These are phyloP conservation scores for Prinsepia uniflora DNA, from an alignment of 306 rosid species.

Conservation along the genomic window DNA sequence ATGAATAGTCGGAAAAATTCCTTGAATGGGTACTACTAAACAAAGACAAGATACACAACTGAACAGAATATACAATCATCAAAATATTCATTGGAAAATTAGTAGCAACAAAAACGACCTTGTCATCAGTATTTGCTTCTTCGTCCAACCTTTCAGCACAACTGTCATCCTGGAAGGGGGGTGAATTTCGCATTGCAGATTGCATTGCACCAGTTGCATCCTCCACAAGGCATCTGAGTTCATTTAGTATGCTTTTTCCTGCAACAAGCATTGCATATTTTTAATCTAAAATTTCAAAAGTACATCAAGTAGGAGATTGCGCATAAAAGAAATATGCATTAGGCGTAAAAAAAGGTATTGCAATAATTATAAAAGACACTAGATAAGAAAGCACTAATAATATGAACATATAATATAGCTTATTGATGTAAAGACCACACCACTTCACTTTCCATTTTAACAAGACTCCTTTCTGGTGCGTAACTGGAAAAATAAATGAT, in stretches of 20 bases:
- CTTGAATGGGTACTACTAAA: not conserved
- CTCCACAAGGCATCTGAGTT: slow-evolving; percentile 47
- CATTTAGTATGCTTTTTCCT: slow-evolving; percentile 48
- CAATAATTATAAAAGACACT: not conserved
- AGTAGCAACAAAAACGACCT: slow-evolving; percentile 31
- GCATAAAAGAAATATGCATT: too few relatives aligned
- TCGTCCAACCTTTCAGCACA: slow-evolving; percentile 33
- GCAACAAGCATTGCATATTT: slow-evolving; percentile 19
- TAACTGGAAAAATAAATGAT: not conserved
- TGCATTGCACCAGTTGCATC: slow-evolving; percentile 42
- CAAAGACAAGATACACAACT: not conserved
- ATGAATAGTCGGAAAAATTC: not conserved
- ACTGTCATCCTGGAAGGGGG: slow-evolving; percentile 20
- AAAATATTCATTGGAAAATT: slow-evolving; percentile 1
- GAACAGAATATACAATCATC: not conserved
- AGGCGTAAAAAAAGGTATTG: not conserved
- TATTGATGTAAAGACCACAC: not conserved
- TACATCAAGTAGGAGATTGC: not conserved
- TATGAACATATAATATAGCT: not conserved
- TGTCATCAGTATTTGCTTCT: slow-evolving; percentile 19
- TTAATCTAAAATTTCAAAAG: slow-evolving; percentile 18
- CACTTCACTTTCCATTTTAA: not conserved
- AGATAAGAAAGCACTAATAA: not conserved
- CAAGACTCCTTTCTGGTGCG: not conserved
- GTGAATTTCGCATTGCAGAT: slow-evolving; percentile 20